phyloP scores from a whole-genome alignment of 768 basidiomycete species.

The Agaricus sinodeliciosus region DNA sequence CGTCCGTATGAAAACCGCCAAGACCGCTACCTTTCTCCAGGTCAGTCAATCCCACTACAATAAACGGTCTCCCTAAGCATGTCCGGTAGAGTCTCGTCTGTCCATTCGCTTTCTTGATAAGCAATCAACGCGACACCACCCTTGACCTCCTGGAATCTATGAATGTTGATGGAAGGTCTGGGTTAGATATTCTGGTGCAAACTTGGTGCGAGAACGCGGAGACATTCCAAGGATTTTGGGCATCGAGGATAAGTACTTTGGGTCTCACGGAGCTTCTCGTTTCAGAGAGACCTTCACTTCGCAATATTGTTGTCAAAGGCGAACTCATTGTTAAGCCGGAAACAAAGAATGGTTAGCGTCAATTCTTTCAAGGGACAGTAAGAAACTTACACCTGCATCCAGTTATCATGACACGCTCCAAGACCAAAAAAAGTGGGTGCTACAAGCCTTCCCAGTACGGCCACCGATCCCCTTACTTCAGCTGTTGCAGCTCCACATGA shows the following conservation, averaged over 20 bases:
- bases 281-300: conserved; percentile 59
- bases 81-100: conserved; percentile 71
- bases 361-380: conserved; percentile 16
- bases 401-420: conserved; percentile 97
- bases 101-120: conserved; percentile 90
- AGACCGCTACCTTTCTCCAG: conserved; percentile 90
- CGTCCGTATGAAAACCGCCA: conserved; percentile 70
- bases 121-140: conserved; percentile 78
- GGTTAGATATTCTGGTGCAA: conserved; percentile 81
- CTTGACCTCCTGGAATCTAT: conserved; percentile 71
- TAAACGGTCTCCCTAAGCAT: background rate
- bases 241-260: conserved; percentile 76
- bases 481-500: conserved; percentile 66
- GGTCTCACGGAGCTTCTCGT: conserved; percentile 72
- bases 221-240: conserved; percentile 95
- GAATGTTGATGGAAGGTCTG: conserved; percentile 50
- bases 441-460: background rate
- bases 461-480: conserved; percentile 11
- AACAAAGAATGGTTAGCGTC: conserved; percentile 68
- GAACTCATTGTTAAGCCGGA: conserved; percentile 82
- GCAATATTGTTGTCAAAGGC: conserved; percentile 75
- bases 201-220: conserved; percentile 95
- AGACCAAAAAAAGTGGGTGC: conserved; percentile 74
- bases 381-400: conserved; percentile 14
- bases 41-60: conserved; percentile 27